Evolutionary conservation across 1,284 basidiomycete species (phyloP).

Genomic region (Porodaedalea pini): DNA sequence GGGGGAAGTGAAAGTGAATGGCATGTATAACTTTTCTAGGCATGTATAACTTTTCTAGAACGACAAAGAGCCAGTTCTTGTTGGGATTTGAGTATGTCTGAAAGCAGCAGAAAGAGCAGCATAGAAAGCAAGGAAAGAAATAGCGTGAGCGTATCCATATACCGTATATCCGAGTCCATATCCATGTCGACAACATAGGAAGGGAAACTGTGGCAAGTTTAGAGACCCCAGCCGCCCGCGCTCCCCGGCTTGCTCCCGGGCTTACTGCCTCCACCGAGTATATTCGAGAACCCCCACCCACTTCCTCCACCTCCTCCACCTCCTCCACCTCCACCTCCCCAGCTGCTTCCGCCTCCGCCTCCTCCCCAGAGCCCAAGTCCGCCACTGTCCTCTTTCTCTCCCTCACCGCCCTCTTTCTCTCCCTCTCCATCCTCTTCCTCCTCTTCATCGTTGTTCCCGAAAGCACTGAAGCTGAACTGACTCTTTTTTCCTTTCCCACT

Average conservation of each 20-base stretch:
- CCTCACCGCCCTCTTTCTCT: background rate
- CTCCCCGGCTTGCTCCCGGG: background rate
- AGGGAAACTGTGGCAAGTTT: background rate
- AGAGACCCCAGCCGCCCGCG: background rate
- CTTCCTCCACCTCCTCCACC: background rate
- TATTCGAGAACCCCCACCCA: background rate
- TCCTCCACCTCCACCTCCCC: slow-evolving; percentile 1
- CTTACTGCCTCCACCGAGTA: background rate
- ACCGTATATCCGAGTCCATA: background rate
- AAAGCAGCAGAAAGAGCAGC: background rate
- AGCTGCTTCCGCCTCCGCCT: background rate
- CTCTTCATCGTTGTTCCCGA: background rate
- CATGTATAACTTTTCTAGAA: background rate
- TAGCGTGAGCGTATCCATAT: background rate
- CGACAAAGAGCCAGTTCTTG: background rate
- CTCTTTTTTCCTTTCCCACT: background rate
- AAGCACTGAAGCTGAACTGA: background rate
- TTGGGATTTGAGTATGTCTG: background rate
- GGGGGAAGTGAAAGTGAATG: too few relatives aligned
- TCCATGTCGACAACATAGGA: background rate
- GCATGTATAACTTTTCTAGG: background rate
- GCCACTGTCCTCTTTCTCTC: background rate
- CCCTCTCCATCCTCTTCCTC: background rate
- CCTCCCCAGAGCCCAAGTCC: background rate
- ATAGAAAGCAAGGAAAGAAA: background rate